phyloP scores from a whole-genome alignment of 176 grass and related monocot genomes.

The Paspalum notatum region DNA sequence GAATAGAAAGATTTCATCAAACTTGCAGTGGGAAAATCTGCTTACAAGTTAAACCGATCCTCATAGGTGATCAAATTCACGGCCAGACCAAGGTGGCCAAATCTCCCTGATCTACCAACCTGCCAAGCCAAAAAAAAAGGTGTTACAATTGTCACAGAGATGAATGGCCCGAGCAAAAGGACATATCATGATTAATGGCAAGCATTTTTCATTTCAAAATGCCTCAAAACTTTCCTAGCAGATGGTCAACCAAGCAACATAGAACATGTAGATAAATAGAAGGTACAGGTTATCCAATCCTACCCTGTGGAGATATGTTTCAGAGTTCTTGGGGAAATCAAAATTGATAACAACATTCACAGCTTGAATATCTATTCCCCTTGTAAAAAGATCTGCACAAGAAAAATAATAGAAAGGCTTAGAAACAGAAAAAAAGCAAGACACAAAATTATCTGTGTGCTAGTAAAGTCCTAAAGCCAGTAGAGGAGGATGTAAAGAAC shows the following conservation, averaged over 20 bases:
- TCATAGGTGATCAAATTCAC: constrained; percentile 98
- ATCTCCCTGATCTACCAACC: constrained; percentile 96
- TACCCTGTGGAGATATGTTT: constrained; percentile 99
- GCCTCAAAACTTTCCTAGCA: background rate
- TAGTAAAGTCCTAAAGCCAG: constrained; percentile 27
- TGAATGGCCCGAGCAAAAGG: constrained; percentile 1
- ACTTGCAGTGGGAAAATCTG: constrained; percentile 5
- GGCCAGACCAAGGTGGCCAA: constrained; percentile 91
- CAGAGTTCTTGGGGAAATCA: constrained; percentile 97
- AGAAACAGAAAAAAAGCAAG: constrained; percentile 16
- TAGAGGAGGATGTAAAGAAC: background rate
- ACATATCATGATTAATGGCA: background rate
- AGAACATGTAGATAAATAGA: constrained; percentile 6
- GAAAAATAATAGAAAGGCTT: constrained; percentile 1
- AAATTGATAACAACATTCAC: constrained; percentile 99
- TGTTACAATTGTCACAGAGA: background rate
- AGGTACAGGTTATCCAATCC: constrained; percentile 1
- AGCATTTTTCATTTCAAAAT: background rate
- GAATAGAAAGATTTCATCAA: background rate
- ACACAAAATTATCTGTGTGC: background rate
- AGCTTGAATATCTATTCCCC: constrained; percentile 99
- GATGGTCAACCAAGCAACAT: background rate
- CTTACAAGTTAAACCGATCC: constrained; percentile 94
- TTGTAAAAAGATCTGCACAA: constrained; percentile 94
- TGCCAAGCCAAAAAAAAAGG: constrained; percentile 40